A percentile compares a stretch with the other conserved stretches of the same genome.
These are phyloP conservation scores for Metrosideros polymorpha DNA, from an alignment of 441 rosid species.

Conservation along the genomic window DNA sequence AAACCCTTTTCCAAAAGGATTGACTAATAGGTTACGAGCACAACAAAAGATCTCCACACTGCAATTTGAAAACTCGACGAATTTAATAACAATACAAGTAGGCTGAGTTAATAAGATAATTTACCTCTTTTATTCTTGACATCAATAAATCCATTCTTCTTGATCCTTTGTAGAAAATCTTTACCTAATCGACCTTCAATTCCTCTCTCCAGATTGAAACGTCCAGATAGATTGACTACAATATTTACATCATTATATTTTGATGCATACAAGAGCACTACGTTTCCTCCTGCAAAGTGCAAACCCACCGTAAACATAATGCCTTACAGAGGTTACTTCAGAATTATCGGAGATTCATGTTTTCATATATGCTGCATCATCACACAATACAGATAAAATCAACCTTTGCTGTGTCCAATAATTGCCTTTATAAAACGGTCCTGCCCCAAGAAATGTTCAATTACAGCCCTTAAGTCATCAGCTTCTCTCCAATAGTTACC, in stretches of 20 bases:
- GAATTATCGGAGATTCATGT: background rate
- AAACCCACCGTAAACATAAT: constrained; percentile 1
- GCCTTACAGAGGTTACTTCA: background rate
- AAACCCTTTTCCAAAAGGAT: background rate
- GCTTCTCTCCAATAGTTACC: constrained; percentile 78
- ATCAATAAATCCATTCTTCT: constrained; percentile 54
- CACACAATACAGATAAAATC: background rate
- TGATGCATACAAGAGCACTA: constrained; percentile 75
- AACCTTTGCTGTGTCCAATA: constrained; percentile 86
- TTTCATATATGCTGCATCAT: background rate
- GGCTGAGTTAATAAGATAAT: background rate
- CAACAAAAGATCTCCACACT: background rate
- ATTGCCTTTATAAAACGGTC: constrained; percentile 37
- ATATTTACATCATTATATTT: constrained; percentile 50
- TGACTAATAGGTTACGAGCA: background rate
- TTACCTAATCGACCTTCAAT: constrained; percentile 69
- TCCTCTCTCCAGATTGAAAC: constrained; percentile 61
- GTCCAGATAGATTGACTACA: constrained; percentile 75
- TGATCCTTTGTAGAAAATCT: constrained; percentile 49
- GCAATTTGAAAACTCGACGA: background rate
- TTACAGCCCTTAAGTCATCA: constrained; percentile 59
- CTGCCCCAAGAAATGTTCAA: constrained; percentile 35
- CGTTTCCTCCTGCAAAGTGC: constrained; percentile 81
- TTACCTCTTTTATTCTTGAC: constrained; percentile 56
- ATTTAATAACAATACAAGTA: background rate